Conservation (phyloP, 345 rosid genomes). For the Murraya paniculata region DNA sequence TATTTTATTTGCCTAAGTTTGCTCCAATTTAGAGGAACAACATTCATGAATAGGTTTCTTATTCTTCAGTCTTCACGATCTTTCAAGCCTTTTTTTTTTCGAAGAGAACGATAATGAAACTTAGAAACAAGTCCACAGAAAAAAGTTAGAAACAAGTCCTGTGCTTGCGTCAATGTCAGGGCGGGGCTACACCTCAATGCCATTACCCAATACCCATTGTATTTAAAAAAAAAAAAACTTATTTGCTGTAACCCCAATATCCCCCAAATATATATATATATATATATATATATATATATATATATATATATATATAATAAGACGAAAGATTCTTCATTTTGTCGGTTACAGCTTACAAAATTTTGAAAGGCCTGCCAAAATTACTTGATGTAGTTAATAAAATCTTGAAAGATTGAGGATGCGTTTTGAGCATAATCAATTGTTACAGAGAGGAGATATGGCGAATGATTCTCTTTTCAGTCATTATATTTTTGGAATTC, state of each 20-base stretch:
- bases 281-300: too few species aligned
- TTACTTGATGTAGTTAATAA: slow-evolving; percentile 2
- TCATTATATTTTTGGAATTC: not conserved
- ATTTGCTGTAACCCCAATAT: not conserved
- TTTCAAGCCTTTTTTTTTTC: too few species aligned
- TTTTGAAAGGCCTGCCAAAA: not conserved
- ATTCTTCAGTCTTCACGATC: not conserved
- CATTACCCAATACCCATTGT: not conserved
- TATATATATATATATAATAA: not conserved
- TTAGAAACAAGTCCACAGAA: too few species aligned
- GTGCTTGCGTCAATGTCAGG: too few species aligned
- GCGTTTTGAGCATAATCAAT: not conserved
- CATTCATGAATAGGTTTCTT: not conserved
- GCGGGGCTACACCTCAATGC: too few species aligned
- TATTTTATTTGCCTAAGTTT: not conserved
- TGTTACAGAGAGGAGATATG: not conserved
- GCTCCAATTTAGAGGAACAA: not conserved
- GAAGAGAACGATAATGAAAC: too few species aligned
- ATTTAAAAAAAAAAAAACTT: not conserved
- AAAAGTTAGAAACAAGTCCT: too few species aligned
- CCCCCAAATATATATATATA: too few species aligned
- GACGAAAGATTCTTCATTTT: not conserved
- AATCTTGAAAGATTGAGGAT: not conserved
- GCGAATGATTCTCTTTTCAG: not conserved
- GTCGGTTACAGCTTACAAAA: not conserved